Evolutionary conservation across 23 red algal species (phyloP), one percentile per base, ranked within the genome.

Genomic region (Gracilaria gracilis): DNA sequence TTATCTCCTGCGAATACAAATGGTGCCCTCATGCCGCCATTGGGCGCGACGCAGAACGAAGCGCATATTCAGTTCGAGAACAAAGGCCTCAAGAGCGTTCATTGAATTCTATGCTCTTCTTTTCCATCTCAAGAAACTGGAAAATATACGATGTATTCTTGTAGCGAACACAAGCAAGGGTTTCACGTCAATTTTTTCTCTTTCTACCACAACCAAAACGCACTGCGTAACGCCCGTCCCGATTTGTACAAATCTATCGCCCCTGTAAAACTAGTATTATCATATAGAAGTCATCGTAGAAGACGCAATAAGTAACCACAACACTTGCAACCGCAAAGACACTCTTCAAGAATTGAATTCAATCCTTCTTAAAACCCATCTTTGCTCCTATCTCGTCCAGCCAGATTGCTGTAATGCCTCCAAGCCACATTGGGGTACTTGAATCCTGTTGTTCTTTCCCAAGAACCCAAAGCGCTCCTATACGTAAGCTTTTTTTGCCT

Each of bases 171-270:
- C 32, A 31, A 51, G 23, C 42, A 33, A 51, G 75, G 75, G 4
- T 80, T 51, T 28, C 75, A 80, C 36, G 46, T 57, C 2, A 80
- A 80, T 37, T 80, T 11, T 37, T 80, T 80, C 51, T 12, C 46
- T 12, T 50, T 80, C 40, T 80, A 13, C 32, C 75, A 80, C 75
- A 16, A 80, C 5, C 75, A 9, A 31, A 37, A 51, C 2, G 4
- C 23, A 31, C 16, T 80, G 14, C 75, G 38, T 4, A 29, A 25
- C 5, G 3, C 1, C 4, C 34, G 75, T 9, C 75, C 75, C 27
- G 75, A 48, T 6, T 3, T 80, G 14, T 80, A 80, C 75, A 23
- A 80, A 4, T 17, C 50, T 2, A 40, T 80, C 2, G 13, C 7
- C 4, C 38, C 13, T 33, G 37, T 37, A 50, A 23, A 80, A 55